Conservation (phyloP, 495 filamentous ascomycete genomes). For the Xylaria intraflava region DNA sequence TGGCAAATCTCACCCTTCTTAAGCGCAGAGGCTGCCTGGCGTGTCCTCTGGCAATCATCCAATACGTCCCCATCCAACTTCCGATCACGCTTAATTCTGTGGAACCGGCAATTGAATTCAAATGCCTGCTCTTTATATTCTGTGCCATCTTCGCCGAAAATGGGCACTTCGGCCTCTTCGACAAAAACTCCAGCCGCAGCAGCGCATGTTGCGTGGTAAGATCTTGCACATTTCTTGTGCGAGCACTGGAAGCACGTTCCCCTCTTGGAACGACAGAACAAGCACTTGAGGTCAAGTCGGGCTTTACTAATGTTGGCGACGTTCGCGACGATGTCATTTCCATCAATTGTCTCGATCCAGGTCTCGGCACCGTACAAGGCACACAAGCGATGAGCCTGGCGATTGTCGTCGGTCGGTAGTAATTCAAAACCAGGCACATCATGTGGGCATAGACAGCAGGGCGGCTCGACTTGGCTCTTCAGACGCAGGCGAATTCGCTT, state of each 20-base stretch:
- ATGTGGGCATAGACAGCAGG: constrained; percentile 93
- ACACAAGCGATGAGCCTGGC: constrained; percentile 82
- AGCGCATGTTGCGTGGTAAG: constrained; percentile 94
- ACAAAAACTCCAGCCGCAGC: constrained; percentile 85
- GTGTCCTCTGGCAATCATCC: constrained; percentile 65
- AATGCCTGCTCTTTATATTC: constrained; percentile 85
- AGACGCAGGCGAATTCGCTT: constrained; percentile 69
- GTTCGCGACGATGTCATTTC: constrained; percentile 64
- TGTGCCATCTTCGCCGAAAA: constrained; percentile 85
- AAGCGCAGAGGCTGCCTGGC: constrained; percentile 60
- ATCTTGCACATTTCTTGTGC: constrained; percentile 83
- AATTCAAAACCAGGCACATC: constrained; percentile 79
- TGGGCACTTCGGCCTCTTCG: constrained; percentile 73
- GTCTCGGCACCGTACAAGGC: constrained; percentile 90
- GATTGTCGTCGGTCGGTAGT: constrained; percentile 79
- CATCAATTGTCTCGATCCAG: constrained; percentile 66
- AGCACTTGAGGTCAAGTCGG: constrained; percentile 83
- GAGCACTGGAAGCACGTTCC: constrained; percentile 97
- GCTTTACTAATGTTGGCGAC: constrained; percentile 77
- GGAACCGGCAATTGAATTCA: constrained; percentile 89
- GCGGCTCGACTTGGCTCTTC: constrained; percentile 64
- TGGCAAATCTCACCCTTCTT: constrained; percentile 75
- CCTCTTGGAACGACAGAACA: constrained; percentile 87
- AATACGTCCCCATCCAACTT: constrained; percentile 56
- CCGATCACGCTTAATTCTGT: constrained; percentile 78